Conservation (phyloP, 2,329 filamentous ascomycete genomes). For the Orbilia brochopaga region DNA sequence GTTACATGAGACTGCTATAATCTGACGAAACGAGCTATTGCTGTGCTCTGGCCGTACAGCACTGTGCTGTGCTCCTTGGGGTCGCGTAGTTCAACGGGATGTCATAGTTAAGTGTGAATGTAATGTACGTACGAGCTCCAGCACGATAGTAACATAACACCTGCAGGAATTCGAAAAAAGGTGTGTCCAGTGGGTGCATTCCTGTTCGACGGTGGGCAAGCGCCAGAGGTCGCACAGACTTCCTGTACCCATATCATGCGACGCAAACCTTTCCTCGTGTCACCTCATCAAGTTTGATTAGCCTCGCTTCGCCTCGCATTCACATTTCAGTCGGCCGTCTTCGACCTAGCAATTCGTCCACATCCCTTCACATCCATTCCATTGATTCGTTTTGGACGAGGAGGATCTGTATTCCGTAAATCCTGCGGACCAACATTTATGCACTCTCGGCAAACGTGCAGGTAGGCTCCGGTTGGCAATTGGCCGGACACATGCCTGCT, state of each 20-base stretch:
- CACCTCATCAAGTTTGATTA: constrained; percentile 22
- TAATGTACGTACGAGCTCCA: constrained; percentile 2
- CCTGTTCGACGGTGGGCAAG: constrained; percentile 25
- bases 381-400: neutral
- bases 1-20: constrained; percentile 1
- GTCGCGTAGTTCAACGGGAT: no score
- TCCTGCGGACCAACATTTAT: neutral
- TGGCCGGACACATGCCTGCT: neutral
- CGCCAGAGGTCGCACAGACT: constrained; percentile 39
- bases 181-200: neutral
- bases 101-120: neutral
- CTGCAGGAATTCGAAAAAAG: constrained; percentile 12
- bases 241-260: constrained; percentile 44
- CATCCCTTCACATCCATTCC: neutral
- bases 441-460: neutral
- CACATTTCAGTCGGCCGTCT: neutral
- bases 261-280: constrained; percentile 36
- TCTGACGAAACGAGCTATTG: neutral
- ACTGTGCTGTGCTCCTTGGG: neutral
- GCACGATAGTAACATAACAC: neutral
- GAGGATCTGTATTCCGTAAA: no score
- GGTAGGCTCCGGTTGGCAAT: neutral
- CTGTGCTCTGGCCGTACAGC: neutral
- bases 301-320: neutral
- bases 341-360: neutral